Base-by-base conservation (phyloP, 2,329 filamentous ascomycete species). In the Pyrenochaeta sp. region DNA sequence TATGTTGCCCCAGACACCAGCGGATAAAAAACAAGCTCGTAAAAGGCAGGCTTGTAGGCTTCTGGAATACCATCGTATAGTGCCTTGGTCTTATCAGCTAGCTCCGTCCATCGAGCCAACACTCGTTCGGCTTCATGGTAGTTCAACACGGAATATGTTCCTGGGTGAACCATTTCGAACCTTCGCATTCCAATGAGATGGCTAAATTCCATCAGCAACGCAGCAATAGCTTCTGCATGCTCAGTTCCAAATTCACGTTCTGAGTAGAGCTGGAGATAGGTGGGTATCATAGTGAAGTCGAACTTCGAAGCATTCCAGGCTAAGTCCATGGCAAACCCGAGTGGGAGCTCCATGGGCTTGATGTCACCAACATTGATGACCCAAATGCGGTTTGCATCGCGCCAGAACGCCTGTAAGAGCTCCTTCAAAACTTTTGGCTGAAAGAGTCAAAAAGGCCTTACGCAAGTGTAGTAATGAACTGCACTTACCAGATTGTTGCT, bases 1-100 rank as follows among this genome's bases (percentile, higher is more conserved):
- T 84, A 79, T 47, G 86, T 81, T 2, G 82, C 83, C 3, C 81
- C 75, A 9, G 58, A 52, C 20, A 59, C 52, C 4, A 82, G 77
- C 0, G 85, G 84, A 51, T 87, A 83, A 4, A 84, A 77, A 4
- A 87, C 78, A 55, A 84, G 80, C 66, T 87, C 78, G 69, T 85
- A 87, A 64, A 83, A 89, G 1, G 86, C 79, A 5, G 85, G 74
- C 63, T 83, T 51, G 4, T 49, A 37, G 4, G 72, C 76, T 10
- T 75, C 68, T 7, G 79, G 75, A 2, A 89, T 71, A 27, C 73
- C 67, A 3, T 44, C 35, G 11, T 60, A 48, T 2, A 63, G 17
- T 6, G 29, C 17, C 21, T 53, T 50, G 2, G 51, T 49, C 9
- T 43, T 20, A 11, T 50, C 21, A 5, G 45, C 43, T 9, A 66